phyloP scores from a whole-genome alignment of 345 rosid species.

The Pugionium dolabratum region DNA sequence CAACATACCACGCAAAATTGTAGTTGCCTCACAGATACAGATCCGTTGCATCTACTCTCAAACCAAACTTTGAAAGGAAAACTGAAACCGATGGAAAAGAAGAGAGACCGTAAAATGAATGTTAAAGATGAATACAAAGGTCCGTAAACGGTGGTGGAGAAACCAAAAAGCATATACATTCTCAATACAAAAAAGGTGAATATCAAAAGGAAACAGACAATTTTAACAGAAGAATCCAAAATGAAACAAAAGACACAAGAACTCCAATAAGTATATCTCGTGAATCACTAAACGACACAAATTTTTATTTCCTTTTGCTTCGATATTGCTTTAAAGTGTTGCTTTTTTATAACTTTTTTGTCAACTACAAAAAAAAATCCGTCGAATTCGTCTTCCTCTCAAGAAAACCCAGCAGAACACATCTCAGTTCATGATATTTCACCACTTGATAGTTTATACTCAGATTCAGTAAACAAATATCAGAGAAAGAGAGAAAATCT shows the following conservation, averaged over 20 bases:
- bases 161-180: conserved; percentile 20
- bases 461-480: too few relatives aligned
- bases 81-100: background rate
- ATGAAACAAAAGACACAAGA: background rate
- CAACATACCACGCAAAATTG: conserved; percentile 9
- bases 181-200: conserved; percentile 9
- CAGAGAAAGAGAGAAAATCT: background rate
- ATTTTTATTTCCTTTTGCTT: background rate
- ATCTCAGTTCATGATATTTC: background rate
- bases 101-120: background rate
- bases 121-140: conserved; percentile 2
- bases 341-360: background rate
- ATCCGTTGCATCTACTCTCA: background rate
- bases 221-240: conserved; percentile 31
- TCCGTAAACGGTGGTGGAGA: conserved; percentile 14
- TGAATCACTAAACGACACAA: conserved; percentile 7
- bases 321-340: conserved; percentile 4
- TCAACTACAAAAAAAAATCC: background rate
- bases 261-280: conserved; percentile 11
- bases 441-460: background rate
- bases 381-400: background rate
- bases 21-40: conserved; percentile 9
- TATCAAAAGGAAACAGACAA: conserved; percentile 2
- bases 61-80: background rate
- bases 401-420: background rate